Conservation (phyloP, 768 basidiomycete genomes). For the Trametes sanguinea region DNA sequence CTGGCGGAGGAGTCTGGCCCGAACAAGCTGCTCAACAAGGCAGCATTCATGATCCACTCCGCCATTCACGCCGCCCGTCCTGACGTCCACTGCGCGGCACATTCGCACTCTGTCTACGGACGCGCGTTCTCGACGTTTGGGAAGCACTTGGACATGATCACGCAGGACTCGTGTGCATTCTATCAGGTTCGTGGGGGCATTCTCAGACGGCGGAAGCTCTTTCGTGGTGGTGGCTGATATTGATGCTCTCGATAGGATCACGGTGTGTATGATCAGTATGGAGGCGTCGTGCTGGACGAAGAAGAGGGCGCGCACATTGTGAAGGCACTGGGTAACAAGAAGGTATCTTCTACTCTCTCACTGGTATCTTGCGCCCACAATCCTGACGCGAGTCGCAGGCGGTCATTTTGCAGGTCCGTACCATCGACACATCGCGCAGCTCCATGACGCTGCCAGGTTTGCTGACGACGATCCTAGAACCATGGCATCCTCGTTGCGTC, state of each 20-base stretch:
- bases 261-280: conserved; percentile 34
- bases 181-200: conserved; percentile 26
- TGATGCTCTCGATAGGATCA: conserved; percentile 27
- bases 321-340: conserved; percentile 28
- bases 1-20: conserved; percentile 36
- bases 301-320: conserved; percentile 39
- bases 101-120: conserved; percentile 39
- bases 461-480: conserved; percentile 21
- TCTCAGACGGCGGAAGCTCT: background rate
- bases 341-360: conserved; percentile 19
- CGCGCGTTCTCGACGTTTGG: conserved; percentile 42
- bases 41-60: conserved; percentile 43
- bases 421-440: background rate
- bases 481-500: conserved; percentile 32
- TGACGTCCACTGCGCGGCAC: conserved; percentile 38
- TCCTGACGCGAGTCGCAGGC: conserved; percentile 16
- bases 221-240: background rate
- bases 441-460: background rate
- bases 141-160: conserved; percentile 34
- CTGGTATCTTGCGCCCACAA: background rate
- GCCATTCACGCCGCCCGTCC: conserved; percentile 38
- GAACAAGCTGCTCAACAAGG: conserved; percentile 37
- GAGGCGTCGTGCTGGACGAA: conserved; percentile 38
- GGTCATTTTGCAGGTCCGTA: conserved; percentile 27
- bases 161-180: conserved; percentile 39